Evolutionary conservation across 495 filamentous ascomycete genomes (phyloP).

Genomic region (Podospora pseudoanserina): DNA sequence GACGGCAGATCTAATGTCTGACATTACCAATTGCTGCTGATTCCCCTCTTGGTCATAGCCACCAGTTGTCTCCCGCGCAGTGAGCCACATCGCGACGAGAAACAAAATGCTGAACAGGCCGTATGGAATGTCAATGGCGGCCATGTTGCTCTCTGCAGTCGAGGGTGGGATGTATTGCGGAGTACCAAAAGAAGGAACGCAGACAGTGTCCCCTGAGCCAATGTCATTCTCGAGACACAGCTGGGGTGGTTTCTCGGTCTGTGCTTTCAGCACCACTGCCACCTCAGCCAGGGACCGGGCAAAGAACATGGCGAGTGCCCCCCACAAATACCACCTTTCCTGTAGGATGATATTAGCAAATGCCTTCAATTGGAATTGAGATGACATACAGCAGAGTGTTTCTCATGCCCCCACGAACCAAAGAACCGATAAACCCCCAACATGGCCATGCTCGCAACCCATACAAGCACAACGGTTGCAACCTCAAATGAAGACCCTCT

Average conservation of each 20-base stretch:
- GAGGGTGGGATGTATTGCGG: neutral
- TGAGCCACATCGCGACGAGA: neutral
- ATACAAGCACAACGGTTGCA: neutral
- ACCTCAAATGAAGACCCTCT: slow-evolving; percentile 2
- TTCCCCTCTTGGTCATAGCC: neutral
- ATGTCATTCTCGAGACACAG: neutral
- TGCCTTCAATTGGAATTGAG: neutral
- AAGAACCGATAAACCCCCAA: neutral
- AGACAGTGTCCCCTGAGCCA: neutral
- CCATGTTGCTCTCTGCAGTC: neutral
- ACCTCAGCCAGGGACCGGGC: neutral
- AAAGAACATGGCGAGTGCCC: neutral
- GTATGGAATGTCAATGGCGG: neutral
- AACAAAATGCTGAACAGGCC: neutral
- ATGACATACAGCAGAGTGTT: neutral
- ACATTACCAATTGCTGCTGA: neutral
- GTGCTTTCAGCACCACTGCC: neutral
- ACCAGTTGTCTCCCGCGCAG: neutral
- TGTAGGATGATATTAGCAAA: neutral
- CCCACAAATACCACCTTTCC: neutral
- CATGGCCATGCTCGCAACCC: neutral
- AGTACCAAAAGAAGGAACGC: neutral
- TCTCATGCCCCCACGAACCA: neutral
- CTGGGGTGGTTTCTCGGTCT: neutral
- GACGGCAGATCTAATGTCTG: neutral